Evolutionary conservation across 75 land plant genomes (phyloP), one percentile per base, ranked within the genome.

Genomic region (Cupressus sempervirens): DNA sequence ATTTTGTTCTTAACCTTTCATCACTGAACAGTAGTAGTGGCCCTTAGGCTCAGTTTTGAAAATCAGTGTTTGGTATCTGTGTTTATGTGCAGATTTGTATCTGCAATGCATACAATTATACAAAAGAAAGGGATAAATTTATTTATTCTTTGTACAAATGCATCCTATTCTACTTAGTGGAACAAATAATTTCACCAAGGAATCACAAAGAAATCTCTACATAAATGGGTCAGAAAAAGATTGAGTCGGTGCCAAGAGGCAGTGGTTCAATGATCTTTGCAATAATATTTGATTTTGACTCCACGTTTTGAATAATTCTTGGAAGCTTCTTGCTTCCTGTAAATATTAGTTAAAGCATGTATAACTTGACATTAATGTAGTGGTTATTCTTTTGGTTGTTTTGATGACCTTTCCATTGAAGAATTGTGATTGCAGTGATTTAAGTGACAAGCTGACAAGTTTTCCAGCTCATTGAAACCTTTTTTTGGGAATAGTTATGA

Each of bases 241-340:
- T 56, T 18, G 58, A 56, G 5, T 18, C 20, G 4, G 58, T 18
- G 20, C 20, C 58, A 56, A 56, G 58, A 56, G 58, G 20, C 20
- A 56, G 5, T 56, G 23, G 4, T 15, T 56, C 20, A 56, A 16
- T 23, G 2, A 56, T 56, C 58, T 56, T 56, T 56, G 14, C 18
- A 4, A 56, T 4, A 56, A 56, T 20, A 15, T 16, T 18, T 56
- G 58, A 56, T 56, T 18, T 56, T 56, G 20, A 4, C 72, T 26
- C 0, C 10, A 29, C 32, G 6, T 68, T 26, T 76, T 18, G 40
- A 14, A 76, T 1, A 40, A 76, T 18, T 76, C 80, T 76, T 41
- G 56, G 26, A 82, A 82, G 83, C 82, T 82, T 3, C 16, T 52
- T 30, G 23, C 3, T 46, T 82, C 58, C 23, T 82, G n/a, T 82